A percentile compares a stretch with the other conserved stretches of the same genome.
These are phyloP conservation scores for Rhizophora mangle DNA, from an alignment of 345 rosid species.

Conservation along the genomic window DNA sequence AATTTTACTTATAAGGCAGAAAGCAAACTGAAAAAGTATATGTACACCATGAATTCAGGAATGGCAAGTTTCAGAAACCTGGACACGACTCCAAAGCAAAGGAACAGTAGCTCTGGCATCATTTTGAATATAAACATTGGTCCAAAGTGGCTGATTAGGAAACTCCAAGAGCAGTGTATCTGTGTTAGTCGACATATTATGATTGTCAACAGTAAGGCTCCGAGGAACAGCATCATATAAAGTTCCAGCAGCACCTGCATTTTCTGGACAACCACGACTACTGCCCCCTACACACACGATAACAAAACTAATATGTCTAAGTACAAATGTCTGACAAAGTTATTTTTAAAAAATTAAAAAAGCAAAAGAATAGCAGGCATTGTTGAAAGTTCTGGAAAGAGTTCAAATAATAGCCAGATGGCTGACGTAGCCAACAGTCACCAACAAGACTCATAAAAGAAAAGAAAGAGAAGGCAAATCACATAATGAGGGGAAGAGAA, in stretches of 20 bases:
- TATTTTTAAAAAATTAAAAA: background rate
- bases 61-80: constrained; percentile 51
- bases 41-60: constrained; percentile 1
- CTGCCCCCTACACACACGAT: constrained; percentile 63
- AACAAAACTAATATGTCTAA: background rate
- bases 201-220: constrained; percentile 80
- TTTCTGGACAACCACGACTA: constrained; percentile 72
- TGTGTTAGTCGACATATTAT: constrained; percentile 81
- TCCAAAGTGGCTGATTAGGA: constrained; percentile 91
- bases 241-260: constrained; percentile 98
- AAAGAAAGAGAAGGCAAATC: background rate
- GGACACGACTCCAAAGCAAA: constrained; percentile 99
- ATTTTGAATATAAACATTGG: constrained; percentile 85
- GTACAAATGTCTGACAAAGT: background rate
- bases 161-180: constrained; percentile 94
- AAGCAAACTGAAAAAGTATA: background rate
- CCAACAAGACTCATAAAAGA: too few species aligned
- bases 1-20: background rate
- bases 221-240: constrained; percentile 95
- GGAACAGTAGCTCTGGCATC: constrained; percentile 92
- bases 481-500: background rate
- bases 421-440: background rate
- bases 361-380: background rate
- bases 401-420: background rate
- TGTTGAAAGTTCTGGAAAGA: background rate